phyloP scores from a whole-genome alignment of 495 filamentous ascomycete genomes.

The Aspergillus saccharolyticus region DNA sequence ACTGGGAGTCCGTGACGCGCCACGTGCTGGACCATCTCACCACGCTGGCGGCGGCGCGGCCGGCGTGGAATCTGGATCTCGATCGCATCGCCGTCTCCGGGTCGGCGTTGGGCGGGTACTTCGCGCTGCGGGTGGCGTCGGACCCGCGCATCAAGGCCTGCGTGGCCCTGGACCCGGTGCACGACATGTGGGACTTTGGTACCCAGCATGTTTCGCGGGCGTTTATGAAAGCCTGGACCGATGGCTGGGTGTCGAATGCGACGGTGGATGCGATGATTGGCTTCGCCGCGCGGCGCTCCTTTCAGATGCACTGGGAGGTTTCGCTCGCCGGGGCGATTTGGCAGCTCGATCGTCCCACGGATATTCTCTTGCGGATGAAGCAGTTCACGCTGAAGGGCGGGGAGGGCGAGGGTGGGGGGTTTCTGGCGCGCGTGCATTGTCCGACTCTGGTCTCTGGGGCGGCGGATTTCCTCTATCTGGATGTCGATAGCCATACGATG shows the following conservation, averaged over 20 bases:
- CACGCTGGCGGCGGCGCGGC: slow-evolving; percentile 5
- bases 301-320: slow-evolving; percentile 36
- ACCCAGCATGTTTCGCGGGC: slow-evolving; percentile 23
- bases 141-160: slow-evolving; percentile 45
- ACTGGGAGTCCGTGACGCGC: slow-evolving; percentile 26
- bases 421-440: slow-evolving; percentile 9
- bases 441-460: slow-evolving; percentile 15
- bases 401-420: slow-evolving; percentile 1
- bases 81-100: slow-evolving; percentile 36
- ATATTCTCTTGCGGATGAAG: slow-evolving; percentile 4
- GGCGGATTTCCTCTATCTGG: too few species aligned
- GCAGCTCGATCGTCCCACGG: neutral
- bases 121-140: slow-evolving; percentile 29
- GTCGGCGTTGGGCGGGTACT: slow-evolving; percentile 43
- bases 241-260: slow-evolving; percentile 11
- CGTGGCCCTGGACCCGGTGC: slow-evolving; percentile 37
- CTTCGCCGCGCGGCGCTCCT: slow-evolving; percentile 9
- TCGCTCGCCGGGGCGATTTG: slow-evolving; percentile 12
- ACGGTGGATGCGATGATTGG: slow-evolving; percentile 20
- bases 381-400: slow-evolving; percentile 7
- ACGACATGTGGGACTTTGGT: slow-evolving; percentile 32
- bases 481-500: too few species aligned
- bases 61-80: slow-evolving; percentile 38
- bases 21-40: slow-evolving; percentile 32
- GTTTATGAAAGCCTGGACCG: slow-evolving; percentile 23